Conservation (phyloP, 139 green algal genomes). For the Desmodesmus armatus region DNA sequence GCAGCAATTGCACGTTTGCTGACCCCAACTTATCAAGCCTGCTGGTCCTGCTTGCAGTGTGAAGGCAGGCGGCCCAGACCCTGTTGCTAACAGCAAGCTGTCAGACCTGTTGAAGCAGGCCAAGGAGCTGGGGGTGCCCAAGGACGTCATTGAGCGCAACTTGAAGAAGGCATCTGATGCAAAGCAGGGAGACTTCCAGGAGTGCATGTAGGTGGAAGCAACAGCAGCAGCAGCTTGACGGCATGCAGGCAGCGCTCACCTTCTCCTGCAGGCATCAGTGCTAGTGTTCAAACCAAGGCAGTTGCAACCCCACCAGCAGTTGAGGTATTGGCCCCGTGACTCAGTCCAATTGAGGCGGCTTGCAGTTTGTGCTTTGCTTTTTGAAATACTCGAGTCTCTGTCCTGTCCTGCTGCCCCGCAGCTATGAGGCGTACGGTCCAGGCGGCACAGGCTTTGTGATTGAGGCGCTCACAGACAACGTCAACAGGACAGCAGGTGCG, state of each 20-base stretch:
- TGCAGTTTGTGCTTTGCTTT: too few species aligned
- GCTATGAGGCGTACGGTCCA: constrained; percentile 61
- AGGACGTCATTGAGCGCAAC: constrained; percentile 95
- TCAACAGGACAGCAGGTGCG: constrained; percentile 77
- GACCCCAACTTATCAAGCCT: too few species aligned
- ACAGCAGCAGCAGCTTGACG: too few species aligned
- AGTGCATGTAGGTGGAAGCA: too few species aligned
- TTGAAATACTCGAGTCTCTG: too few species aligned
- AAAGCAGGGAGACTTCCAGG: constrained; percentile 82
- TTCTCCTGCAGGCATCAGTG: not conserved
- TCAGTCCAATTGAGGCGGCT: too few species aligned
- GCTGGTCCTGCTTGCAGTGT: constrained; percentile 57
- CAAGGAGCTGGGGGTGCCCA: constrained; percentile 77
- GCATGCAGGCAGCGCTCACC: constrained; percentile 52
- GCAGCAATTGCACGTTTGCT: not conserved
- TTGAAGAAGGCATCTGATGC: constrained; percentile 87
- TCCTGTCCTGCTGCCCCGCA: too few species aligned
- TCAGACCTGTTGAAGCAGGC: constrained; percentile 71
- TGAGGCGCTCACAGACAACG: constrained; percentile 94
- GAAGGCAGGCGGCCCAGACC: constrained; percentile 82
- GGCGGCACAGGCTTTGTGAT: constrained; percentile 92
- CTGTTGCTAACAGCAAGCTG: constrained; percentile 78
- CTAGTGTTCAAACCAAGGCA: too few species aligned
- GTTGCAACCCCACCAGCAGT: too few species aligned
- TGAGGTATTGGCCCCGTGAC: too few species aligned